A percentile compares a stretch with the other conserved stretches of the same genome.
Conservation (phyloP, 2,329 filamentous ascomycete species). For the Colletotrichum chlorophyti region DNA sequence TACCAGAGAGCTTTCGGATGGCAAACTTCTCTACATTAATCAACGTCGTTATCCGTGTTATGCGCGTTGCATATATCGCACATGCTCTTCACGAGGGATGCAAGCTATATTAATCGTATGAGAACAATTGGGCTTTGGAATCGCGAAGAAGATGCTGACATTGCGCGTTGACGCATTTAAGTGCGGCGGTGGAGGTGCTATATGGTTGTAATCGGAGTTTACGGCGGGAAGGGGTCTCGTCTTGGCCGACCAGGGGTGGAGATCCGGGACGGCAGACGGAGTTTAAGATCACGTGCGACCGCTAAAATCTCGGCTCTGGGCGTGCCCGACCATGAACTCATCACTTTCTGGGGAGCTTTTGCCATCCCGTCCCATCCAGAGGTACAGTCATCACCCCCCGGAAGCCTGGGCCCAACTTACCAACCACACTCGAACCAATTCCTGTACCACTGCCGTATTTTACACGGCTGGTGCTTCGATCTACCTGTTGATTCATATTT, state of each 20-base stretch:
- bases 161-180: too few species aligned
- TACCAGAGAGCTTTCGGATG: too few species aligned
- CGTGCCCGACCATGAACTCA: slow-evolving; percentile 22
- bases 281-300: slow-evolving; percentile 19
- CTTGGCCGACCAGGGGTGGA: background rate
- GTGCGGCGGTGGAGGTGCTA: too few species aligned
- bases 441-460: background rate
- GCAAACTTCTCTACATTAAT: too few species aligned
- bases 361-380: too few species aligned
- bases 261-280: background rate
- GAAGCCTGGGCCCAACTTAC: slow-evolving; percentile 7
- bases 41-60: too few species aligned
- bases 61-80: too few species aligned
- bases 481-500: too few species aligned
- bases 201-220: slow-evolving; percentile 19
- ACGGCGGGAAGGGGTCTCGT: slow-evolving; percentile 13
- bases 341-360: slow-evolving; percentile 26
- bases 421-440: slow-evolving; percentile 11
- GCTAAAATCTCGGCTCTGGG: slow-evolving; percentile 18
- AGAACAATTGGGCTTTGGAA: too few species aligned
- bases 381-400: slow-evolving; percentile 15
- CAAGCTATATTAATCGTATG: too few species aligned
- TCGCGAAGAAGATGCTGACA: too few species aligned
- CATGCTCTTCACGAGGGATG: too few species aligned
- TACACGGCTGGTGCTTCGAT: slow-evolving; percentile 3